Evolutionary conservation across 169 alveolate genomes (phyloP).

Genomic region (Cystoisospora suis): DNA sequence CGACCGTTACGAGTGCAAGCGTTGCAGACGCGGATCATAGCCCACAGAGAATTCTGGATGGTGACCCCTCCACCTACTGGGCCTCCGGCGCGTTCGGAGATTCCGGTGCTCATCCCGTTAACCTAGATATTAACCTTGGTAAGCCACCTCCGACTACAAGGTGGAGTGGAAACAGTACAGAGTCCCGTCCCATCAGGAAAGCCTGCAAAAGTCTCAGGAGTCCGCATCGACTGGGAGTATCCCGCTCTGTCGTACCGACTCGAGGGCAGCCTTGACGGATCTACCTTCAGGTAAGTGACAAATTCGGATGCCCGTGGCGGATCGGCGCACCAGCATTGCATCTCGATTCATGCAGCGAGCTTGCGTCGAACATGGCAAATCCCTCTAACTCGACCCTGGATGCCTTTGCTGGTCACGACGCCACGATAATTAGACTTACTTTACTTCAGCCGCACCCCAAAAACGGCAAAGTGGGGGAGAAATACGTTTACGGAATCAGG

Average conservation of each 20-base stretch:
- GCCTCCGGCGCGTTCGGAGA: constrained; percentile 74
- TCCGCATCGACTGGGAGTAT: constrained; percentile 88
- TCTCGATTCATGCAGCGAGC: not conserved
- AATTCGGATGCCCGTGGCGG: not conserved
- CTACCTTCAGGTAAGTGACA: constrained; percentile 69
- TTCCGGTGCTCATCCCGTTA: constrained; percentile 63
- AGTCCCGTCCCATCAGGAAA: constrained; percentile 23
- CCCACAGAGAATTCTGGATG: constrained; percentile 67
- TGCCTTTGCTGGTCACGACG: constrained; percentile 74
- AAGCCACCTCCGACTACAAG: not conserved
- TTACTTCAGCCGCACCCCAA: constrained; percentile 87
- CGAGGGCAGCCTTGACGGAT: constrained; percentile 81
- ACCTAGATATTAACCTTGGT: constrained; percentile 53
- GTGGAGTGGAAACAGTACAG: not conserved
- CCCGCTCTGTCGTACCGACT: constrained; percentile 85
- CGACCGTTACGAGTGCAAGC: constrained; percentile 55
- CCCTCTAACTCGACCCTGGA: constrained; percentile 79
- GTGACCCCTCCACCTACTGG: constrained; percentile 72
- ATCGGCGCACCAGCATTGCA: not conserved
- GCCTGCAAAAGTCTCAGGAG: constrained; percentile 15
- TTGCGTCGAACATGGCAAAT: constrained; percentile 75
- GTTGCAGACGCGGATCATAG: constrained; percentile 66
- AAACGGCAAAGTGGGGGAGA: constrained; percentile 83
- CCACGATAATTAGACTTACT: constrained; percentile 79
- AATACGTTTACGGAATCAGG: constrained; percentile 87